Evolutionary conservation across 768 basidiomycete genomes (phyloP).

Genomic region (Amylocystis lapponica): DNA sequence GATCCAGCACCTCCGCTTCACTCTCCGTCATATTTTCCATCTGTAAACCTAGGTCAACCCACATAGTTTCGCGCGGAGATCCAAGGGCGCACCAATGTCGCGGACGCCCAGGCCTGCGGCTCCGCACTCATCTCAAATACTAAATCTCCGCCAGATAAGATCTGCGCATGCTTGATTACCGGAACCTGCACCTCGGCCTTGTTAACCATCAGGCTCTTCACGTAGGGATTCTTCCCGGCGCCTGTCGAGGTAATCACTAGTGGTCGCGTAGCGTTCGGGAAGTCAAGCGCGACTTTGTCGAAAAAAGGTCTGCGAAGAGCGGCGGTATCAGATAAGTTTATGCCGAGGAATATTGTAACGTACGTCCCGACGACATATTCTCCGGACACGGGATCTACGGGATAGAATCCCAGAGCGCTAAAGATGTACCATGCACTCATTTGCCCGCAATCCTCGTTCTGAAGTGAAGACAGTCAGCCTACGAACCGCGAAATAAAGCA

Average conservation of each 20-base stretch:
- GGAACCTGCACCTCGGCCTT: conserved; percentile 39
- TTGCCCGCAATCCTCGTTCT: conserved; percentile 90
- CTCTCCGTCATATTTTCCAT: not conserved
- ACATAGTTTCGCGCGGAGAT: not conserved
- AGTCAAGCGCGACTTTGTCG: conserved; percentile 45
- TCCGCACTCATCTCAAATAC: conserved; percentile 60
- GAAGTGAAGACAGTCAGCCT: not conserved
- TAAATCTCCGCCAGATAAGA: conserved; percentile 50
- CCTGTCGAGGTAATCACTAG: conserved; percentile 53
- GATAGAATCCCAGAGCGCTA: conserved; percentile 79
- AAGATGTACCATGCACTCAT: conserved; percentile 91
- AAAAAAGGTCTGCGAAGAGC: conserved; percentile 39
- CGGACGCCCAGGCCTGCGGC: conserved; percentile 40
- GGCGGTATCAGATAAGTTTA: not conserved
- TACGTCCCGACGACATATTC: conserved; percentile 75
- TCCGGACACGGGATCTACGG: conserved; percentile 74
- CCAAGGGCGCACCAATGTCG: conserved; percentile 16
- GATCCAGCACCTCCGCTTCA: not conserved
- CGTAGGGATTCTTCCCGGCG: conserved; percentile 53
- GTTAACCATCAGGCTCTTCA: conserved; percentile 55
- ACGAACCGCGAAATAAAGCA: not conserved
- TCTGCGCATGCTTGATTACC: conserved; percentile 54
- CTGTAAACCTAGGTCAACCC: not conserved
- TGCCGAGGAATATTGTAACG: conserved; percentile 21
- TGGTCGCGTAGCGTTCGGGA: conserved; percentile 37